phyloP scores from a whole-genome alignment of 2,329 filamentous ascomycete genomes.

The Waltergamsia citrina region DNA sequence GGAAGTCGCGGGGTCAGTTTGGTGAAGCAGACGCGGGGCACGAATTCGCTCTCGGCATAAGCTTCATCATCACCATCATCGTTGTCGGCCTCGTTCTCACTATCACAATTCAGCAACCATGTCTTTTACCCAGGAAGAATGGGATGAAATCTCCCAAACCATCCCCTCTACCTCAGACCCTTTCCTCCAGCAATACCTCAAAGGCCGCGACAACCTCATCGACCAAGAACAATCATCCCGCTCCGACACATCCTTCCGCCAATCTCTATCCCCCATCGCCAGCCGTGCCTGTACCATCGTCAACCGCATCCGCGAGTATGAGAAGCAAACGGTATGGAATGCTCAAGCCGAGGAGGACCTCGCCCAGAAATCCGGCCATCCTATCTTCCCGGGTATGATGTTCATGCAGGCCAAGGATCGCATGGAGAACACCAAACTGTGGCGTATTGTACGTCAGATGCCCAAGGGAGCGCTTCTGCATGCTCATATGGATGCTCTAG shows the following conservation, averaged over 20 bases:
- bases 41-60: constrained; percentile 32
- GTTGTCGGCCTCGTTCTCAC: neutral
- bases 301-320: constrained; percentile 66
- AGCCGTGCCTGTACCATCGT: constrained; percentile 72
- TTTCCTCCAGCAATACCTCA: constrained; percentile 74
- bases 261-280: constrained; percentile 70
- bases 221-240: constrained; percentile 72
- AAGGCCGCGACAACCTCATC: constrained; percentile 67
- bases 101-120: too few species aligned
- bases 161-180: constrained; percentile 54
- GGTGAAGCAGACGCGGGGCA: constrained; percentile 47
- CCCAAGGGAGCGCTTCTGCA: constrained; percentile 84
- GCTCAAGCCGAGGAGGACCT: constrained; percentile 61
- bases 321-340: constrained; percentile 70
- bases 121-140: constrained; percentile 43
- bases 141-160: constrained; percentile 46
- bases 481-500: constrained; percentile 85
- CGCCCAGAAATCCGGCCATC: constrained; percentile 49
- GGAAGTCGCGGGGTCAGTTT: constrained; percentile 47
- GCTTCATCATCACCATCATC: neutral
- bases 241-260: constrained; percentile 62
- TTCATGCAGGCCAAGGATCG: constrained; percentile 77
- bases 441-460: constrained; percentile 76
- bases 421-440: constrained; percentile 78
- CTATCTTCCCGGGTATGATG: constrained; percentile 85